Evolutionary conservation across 1,284 basidiomycete species (phyloP), one percentile per base, ranked within the genome.

Genomic region (Moniliella sp.): DNA sequence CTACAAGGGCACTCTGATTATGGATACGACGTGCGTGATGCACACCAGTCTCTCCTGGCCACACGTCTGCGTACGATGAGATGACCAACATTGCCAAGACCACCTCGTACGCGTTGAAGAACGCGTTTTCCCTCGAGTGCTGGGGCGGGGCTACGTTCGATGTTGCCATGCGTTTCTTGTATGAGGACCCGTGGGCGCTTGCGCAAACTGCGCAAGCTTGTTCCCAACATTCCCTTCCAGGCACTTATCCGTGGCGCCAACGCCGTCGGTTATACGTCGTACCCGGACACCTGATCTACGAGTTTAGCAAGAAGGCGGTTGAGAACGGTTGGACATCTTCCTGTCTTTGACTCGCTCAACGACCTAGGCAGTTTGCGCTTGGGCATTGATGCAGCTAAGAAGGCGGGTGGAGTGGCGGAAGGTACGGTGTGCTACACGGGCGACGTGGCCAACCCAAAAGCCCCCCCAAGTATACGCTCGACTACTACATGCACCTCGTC

Each of bases 131-230:
- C 58, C 65, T 99, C 45, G 91, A 99, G 63, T 94, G 88, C 70
- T 99, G 91, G 91, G 91, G 91, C 58, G 91, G 91, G 46, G 91
- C 91, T 29, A 97, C 91, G 3, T 99, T 99, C 59, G 91, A 97
- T 63, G 91, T 99, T 30, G 79, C 91, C 18, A 94, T 97, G 91
- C 76, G 88, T 36, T 97, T 99, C 78, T 67, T 99, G 60, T 94
- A 97, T 63, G 91, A 99, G 64, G 91, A 99, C 65, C 91, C 91
- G 52, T 99, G 91, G 91, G 88, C 74, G 91, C 51, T 67, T 97
- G 66, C 76, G 91, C 47, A 78, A 78, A 25, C 71, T 99, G 40
- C 75, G 91, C 47, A 83, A 84, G 65, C 70, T 97, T 33, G 91
- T 97, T 10, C 91, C 91, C 40, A 99, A 99, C 65, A 86, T 99